Evolutionary conservation across 495 filamentous ascomycete species (phyloP).

Genomic region (Podospora pseudocomata): DNA sequence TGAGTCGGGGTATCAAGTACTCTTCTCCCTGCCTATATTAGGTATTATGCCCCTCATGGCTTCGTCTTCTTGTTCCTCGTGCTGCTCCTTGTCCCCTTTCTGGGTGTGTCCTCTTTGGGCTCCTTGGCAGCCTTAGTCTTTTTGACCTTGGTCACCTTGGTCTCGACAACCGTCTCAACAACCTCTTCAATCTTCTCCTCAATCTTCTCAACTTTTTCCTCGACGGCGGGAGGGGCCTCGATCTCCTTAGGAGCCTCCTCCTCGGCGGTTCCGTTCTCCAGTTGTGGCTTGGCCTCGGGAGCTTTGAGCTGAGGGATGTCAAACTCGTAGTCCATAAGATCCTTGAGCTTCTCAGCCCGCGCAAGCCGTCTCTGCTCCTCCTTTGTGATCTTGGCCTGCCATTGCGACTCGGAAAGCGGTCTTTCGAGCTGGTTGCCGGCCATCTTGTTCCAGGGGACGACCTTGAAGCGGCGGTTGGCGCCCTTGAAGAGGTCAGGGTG

Average conservation of each 20-base stretch:
- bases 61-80: slow-evolving; percentile 37
- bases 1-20: slow-evolving; percentile 14
- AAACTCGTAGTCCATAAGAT: slow-evolving; percentile 74
- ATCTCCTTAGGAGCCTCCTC: slow-evolving; percentile 27
- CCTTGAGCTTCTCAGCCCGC: slow-evolving; percentile 72
- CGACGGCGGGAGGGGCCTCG: slow-evolving; percentile 24
- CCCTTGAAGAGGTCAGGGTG: slow-evolving; percentile 82
- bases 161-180: slow-evolving; percentile 14
- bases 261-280: slow-evolving; percentile 36
- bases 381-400: slow-evolving; percentile 65
- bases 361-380: slow-evolving; percentile 64
- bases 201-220: slow-evolving; percentile 16
- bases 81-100: slow-evolving; percentile 25
- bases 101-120: slow-evolving; percentile 19
- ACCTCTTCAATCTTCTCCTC: slow-evolving; percentile 21
- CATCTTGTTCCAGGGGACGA: slow-evolving; percentile 77
- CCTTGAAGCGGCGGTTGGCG: slow-evolving; percentile 83
- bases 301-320: slow-evolving; percentile 68
- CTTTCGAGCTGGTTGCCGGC: slow-evolving; percentile 67
- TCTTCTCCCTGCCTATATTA: slow-evolving; percentile 10
- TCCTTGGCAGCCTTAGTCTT: slow-evolving; percentile 12
- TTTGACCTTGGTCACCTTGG: slow-evolving; percentile 9
- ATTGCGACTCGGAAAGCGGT: slow-evolving; percentile 64
- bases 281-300: slow-evolving; percentile 42
- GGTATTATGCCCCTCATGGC: slow-evolving; percentile 24